These are phyloP conservation scores for Solanum clarkiae DNA, from an alignment of 257 asterid genomes.

Conservation along the genomic window DNA sequence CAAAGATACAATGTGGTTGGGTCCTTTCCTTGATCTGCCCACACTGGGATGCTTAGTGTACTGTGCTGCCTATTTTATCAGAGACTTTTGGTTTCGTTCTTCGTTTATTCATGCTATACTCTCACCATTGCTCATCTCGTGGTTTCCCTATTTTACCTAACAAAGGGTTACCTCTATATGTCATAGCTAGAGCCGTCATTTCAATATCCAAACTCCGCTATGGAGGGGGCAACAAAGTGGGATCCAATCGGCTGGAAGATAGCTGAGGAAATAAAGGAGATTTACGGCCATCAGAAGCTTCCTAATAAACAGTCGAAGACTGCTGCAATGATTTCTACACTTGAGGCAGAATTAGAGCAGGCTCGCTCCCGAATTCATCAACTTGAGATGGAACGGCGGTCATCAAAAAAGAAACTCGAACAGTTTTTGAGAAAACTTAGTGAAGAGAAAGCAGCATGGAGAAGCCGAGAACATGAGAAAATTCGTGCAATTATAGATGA, in stretches of 20 bases:
- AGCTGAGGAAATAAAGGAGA: slow-evolving; percentile 17
- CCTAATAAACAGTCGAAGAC: slow-evolving; percentile 13
- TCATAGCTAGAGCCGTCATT: slow-evolving; percentile 28
- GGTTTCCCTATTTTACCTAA: not conserved
- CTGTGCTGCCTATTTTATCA: not conserved
- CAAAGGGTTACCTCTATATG: not conserved
- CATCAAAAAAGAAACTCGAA: slow-evolving; percentile 56
- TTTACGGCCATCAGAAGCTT: slow-evolving; percentile 16
- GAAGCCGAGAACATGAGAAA: slow-evolving; percentile 56
- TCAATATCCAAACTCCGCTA: slow-evolving; percentile 28
- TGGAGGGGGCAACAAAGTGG: slow-evolving; percentile 72
- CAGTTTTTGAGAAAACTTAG: slow-evolving; percentile 52
- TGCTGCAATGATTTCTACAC: slow-evolving; percentile 30
- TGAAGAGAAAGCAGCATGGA: slow-evolving; percentile 58
- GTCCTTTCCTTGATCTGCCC: not conserved
- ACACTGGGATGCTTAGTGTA: not conserved
- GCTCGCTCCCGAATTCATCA: slow-evolving; percentile 42
- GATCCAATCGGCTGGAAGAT: slow-evolving; percentile 35
- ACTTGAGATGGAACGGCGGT: slow-evolving; percentile 41
- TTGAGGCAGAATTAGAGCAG: slow-evolving; percentile 43
- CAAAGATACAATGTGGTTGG: not conserved
- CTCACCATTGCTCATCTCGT: not conserved
- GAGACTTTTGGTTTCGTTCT: not conserved
- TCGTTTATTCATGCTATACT: not conserved
- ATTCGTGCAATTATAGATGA: slow-evolving; percentile 45